Conservation (phyloP, 129 eudicot genomes). For the Lactuca sativa region DNA sequence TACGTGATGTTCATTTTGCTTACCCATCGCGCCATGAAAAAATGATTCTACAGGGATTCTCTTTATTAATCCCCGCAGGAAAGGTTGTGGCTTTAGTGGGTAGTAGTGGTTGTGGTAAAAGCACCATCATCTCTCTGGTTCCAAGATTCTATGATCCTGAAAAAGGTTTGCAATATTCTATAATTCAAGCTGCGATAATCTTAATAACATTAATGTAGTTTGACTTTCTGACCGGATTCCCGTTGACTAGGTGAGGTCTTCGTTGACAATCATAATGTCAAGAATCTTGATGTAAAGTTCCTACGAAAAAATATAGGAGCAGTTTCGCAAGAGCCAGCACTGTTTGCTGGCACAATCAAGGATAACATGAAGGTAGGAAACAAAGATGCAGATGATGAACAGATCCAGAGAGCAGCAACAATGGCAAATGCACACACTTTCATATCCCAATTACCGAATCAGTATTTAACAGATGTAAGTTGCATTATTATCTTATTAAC, state of each 20-base stretch:
- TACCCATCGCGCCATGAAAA: conserved; percentile 73
- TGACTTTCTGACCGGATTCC: neutral
- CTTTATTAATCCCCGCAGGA: conserved; percentile 78
- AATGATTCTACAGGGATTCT: conserved; percentile 67
- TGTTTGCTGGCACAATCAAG: conserved; percentile 70
- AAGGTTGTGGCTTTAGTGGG: conserved; percentile 83
- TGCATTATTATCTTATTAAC: conserved; percentile 16
- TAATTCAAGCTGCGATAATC: neutral
- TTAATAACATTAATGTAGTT: neutral
- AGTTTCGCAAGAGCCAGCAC: conserved; percentile 90
- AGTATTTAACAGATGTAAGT: conserved; percentile 74
- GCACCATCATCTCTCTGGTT: conserved; percentile 78
- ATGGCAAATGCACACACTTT: conserved; percentile 81
- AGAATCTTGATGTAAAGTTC: conserved; percentile 67
- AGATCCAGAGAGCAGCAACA: conserved; percentile 58
- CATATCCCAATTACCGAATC: conserved; percentile 80
- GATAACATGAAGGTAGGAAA: conserved; percentile 78
- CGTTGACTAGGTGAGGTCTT: conserved; percentile 58
- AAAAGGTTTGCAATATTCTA: conserved; percentile 48
- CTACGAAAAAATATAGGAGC: conserved; percentile 70
- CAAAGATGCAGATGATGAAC: conserved; percentile 53
- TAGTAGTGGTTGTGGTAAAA: conserved; percentile 88
- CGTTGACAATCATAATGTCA: conserved; percentile 63
- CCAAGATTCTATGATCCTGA: conserved; percentile 78
- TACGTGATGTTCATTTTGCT: conserved; percentile 58